These are phyloP conservation scores for Populus alba DNA, from an alignment of 345 rosid genomes.

Conservation along the genomic window DNA sequence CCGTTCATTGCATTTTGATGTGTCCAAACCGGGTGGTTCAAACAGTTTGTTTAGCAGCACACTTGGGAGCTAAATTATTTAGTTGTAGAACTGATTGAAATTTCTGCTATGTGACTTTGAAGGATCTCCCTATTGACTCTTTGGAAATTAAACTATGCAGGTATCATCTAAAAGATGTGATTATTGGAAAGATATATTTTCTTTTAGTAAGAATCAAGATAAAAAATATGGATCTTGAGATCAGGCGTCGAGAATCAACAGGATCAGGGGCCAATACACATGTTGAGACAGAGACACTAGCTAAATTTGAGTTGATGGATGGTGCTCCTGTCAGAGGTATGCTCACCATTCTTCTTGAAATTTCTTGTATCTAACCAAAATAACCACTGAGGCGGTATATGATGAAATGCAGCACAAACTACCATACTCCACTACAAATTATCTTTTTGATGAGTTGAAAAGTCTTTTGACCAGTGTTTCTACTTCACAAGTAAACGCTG, in stretches of 20 bases:
- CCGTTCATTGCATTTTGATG: background rate
- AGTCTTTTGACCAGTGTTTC: background rate
- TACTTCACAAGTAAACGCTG: background rate
- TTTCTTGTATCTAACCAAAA: background rate
- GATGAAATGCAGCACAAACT: background rate
- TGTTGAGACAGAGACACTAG: constrained; percentile 97
- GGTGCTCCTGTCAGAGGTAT: constrained; percentile 99
- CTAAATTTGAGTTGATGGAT: constrained; percentile 97
- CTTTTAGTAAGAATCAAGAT: constrained; percentile 98
- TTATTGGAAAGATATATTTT: constrained; percentile 95
- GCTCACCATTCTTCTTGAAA: background rate
- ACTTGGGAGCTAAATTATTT: background rate
- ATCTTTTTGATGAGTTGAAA: background rate
- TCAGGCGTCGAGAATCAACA: constrained; percentile 92
- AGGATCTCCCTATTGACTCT: background rate
- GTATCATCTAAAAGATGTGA: constrained; percentile 95
- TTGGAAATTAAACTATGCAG: constrained; percentile 38
- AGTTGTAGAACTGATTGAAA: background rate
- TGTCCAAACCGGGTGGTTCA: background rate
- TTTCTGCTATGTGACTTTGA: background rate
- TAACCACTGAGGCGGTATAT: background rate
- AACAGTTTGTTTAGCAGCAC: background rate
- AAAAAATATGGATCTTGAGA: constrained; percentile 99
- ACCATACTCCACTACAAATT: background rate
- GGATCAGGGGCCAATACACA: constrained; percentile 95